phyloP scores from a whole-genome alignment of 805 yeast genomes.

The Osmozyma mogii region DNA sequence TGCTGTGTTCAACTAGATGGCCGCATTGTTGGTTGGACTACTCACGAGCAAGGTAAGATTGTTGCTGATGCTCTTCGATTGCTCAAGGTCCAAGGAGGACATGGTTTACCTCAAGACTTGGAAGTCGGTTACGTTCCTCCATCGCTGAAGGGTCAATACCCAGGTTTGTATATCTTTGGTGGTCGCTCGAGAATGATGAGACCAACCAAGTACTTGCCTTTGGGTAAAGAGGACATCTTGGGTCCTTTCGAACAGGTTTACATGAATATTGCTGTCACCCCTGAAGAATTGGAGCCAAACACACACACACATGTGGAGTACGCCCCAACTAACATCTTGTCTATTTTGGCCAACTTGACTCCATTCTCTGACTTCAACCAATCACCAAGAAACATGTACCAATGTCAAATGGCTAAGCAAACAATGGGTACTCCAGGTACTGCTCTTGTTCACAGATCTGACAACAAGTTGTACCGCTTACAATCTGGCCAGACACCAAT shows the following conservation, averaged over 20 bases:
- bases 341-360: conserved; percentile 92
- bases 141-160: conserved; percentile 93
- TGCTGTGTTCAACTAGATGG: conserved; percentile 95
- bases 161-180: conserved; percentile 87
- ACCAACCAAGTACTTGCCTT: conserved; percentile 87
- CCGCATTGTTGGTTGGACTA: conserved; percentile 84
- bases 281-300: conserved; percentile 76
- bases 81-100: conserved; percentile 82
- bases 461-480: conserved; percentile 85
- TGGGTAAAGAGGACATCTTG: conserved; percentile 73
- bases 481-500: conserved; percentile 97
- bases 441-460: conserved; percentile 84
- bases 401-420: conserved; percentile 99
- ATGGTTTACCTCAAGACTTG: conserved; percentile 74
- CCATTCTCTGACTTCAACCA: conserved; percentile 98
- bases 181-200: conserved; percentile 94
- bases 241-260: conserved; percentile 99
- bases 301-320: conserved; percentile 90
- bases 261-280: conserved; percentile 92
- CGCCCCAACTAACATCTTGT: conserved; percentile 88
- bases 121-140: conserved; percentile 97
- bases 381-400: conserved; percentile 99
- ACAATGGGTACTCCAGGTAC: conserved; percentile 99
- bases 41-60: conserved; percentile 78
- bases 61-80: conserved; percentile 85